These are phyloP conservation scores for Pythium coloratum DNA, from an alignment of 352 stramenopile genomes.

Conservation along the genomic window DNA sequence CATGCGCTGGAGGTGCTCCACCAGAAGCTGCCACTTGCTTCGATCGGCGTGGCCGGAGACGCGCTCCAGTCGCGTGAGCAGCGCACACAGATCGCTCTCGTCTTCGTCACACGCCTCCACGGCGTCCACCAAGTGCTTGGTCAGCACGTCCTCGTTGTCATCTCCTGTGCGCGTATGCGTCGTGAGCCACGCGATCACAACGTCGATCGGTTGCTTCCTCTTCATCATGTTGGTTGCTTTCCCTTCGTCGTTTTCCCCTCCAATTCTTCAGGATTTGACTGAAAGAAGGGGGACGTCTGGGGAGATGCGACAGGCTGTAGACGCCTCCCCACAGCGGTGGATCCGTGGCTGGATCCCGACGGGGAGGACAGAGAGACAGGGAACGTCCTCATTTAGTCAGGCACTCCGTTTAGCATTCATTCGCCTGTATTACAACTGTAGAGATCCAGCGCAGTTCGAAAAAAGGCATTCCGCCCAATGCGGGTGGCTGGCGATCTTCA, in stretches of 20 bases:
- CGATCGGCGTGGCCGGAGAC: not conserved
- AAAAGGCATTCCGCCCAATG: not conserved
- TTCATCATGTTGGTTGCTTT: not conserved
- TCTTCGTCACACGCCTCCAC: constrained; percentile 11
- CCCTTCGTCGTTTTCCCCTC: not conserved
- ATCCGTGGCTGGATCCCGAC: not conserved
- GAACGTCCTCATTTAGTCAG: not conserved
- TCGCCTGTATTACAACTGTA: not conserved
- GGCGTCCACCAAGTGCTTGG: not conserved
- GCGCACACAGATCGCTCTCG: not conserved
- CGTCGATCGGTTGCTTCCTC: constrained; percentile 3
- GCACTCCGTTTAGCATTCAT: not conserved
- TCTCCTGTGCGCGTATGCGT: not conserved
- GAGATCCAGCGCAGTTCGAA: not conserved
- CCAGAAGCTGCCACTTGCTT: constrained; percentile 9
- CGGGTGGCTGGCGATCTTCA: not conserved
- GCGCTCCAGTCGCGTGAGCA: constrained; percentile 12
- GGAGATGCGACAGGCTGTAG: not conserved
- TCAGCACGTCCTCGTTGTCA: not conserved
- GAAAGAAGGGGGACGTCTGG: not conserved
- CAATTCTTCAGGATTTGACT: not conserved
- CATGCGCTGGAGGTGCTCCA: constrained; percentile 9
- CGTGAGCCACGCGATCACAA: constrained; percentile 16
- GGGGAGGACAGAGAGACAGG: not conserved
- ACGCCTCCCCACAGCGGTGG: not conserved